Evolutionary conservation across 78 protist genomes (phyloP).

Genomic region (Dictyostelium intermedium): DNA sequence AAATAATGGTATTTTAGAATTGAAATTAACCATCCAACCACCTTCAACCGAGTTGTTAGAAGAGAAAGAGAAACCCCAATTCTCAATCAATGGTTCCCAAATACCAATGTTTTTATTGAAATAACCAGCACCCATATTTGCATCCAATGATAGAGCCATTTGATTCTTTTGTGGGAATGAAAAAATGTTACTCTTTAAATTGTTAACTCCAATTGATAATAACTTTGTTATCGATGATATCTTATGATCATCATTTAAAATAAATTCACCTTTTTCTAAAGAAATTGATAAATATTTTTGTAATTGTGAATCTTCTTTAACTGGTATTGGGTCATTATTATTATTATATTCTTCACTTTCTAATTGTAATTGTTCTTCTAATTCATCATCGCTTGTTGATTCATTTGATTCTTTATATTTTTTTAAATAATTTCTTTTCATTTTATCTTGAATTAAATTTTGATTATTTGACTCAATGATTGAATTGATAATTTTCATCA

Average conservation of each 20-base stretch:
- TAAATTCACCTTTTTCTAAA: slow-evolving; percentile 33
- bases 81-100: slow-evolving; percentile 82
- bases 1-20: slow-evolving; percentile 29
- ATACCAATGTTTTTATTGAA: slow-evolving; percentile 66
- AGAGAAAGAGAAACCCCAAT: slow-evolving; percentile 49
- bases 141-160: slow-evolving; percentile 36
- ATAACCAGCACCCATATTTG: slow-evolving; percentile 24
- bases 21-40: slow-evolving; percentile 47
- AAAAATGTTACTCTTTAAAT: slow-evolving; percentile 14
- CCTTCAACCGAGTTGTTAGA: slow-evolving; percentile 31
- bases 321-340: not conserved
- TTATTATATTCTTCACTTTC: not conserved
- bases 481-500: slow-evolving; percentile 14
- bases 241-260: slow-evolving; percentile 31
- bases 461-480: not conserved
- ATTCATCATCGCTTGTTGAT: not conserved
- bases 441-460: not conserved
- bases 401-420: not conserved
- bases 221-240: not conserved
- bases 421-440: not conserved
- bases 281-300: slow-evolving; percentile 26
- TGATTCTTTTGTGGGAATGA: slow-evolving; percentile 24
- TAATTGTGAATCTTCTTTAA: not conserved
- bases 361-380: not conserved
- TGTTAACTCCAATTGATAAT: not conserved